Conservation (phyloP, 1,284 basidiomycete species). For the Ceratobasidium theobromae region DNA sequence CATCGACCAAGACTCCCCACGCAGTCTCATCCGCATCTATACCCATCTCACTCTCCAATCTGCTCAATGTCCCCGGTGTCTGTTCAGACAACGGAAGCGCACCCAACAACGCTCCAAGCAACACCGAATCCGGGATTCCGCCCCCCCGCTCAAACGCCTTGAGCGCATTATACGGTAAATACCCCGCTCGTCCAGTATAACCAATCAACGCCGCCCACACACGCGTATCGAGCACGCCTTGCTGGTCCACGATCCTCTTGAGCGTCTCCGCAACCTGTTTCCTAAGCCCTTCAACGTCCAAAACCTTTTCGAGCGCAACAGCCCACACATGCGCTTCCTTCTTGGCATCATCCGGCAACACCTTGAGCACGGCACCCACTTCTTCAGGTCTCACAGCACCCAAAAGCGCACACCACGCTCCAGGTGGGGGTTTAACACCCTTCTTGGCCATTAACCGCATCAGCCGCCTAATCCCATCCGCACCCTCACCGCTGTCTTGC, state of each 20-base stretch:
- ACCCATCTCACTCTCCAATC: slow-evolving; percentile 1
- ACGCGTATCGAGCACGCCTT: background rate
- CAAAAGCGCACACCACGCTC: slow-evolving; percentile 19
- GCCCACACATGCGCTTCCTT: background rate
- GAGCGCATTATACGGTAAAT: background rate
- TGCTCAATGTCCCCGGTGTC: background rate
- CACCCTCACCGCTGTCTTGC: background rate
- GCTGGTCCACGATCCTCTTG: background rate
- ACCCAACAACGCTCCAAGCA: slow-evolving; percentile 4
- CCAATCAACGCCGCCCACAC: slow-evolving; percentile 15
- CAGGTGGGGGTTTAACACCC: slow-evolving; percentile 10
- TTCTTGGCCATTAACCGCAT: slow-evolving; percentile 15
- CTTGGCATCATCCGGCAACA: background rate
- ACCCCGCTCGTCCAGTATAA: background rate
- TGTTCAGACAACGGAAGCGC: background rate
- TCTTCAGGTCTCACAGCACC: slow-evolving; percentile 5
- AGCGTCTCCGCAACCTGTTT: background rate
- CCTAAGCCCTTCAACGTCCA: background rate
- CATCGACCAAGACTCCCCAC: slow-evolving; percentile 18
- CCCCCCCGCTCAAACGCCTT: slow-evolving; percentile 14
- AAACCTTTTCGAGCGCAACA: background rate
- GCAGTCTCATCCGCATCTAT: slow-evolving; percentile 8
- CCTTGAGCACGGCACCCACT: slow-evolving; percentile 10
- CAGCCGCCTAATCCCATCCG: slow-evolving; percentile 7
- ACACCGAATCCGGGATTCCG: background rate